These are phyloP conservation scores for Metroxylon sagu DNA, from an alignment of 176 grass and related monocot genomes.

Conservation along the genomic window DNA sequence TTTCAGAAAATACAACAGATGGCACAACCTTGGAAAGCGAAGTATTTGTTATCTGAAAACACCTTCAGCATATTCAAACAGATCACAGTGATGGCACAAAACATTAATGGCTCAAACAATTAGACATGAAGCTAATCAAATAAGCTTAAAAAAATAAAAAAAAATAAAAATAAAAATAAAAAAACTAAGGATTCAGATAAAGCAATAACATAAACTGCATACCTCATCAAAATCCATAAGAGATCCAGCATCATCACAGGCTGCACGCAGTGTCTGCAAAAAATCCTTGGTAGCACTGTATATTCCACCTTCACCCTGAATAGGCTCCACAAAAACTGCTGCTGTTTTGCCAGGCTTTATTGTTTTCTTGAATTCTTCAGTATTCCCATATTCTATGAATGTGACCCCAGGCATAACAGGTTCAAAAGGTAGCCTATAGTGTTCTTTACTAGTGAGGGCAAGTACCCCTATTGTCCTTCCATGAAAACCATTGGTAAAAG, in stretches of 20 bases:
- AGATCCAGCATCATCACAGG: conserved; percentile 57
- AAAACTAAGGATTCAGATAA: too few species aligned
- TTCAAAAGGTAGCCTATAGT: conserved; percentile 60
- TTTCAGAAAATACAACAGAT: too few species aligned
- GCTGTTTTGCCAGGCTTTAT: conserved; percentile 52
- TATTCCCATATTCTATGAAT: conserved; percentile 59
- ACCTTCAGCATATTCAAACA: too few species aligned
- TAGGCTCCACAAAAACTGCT: conserved; percentile 77
- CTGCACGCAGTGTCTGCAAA: conserved; percentile 45
- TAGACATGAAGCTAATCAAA: too few species aligned
- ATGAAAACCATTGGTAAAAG: conserved; percentile 78
- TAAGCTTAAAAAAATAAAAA: too few species aligned
- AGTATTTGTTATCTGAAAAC: too few species aligned
- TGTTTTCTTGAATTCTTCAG: conserved; percentile 36
- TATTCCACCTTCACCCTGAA: conserved; percentile 88
- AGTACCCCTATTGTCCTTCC: conserved; percentile 75
- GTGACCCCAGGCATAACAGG: conserved; percentile 66
- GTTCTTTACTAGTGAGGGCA: conserved; percentile 71
- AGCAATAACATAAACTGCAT: not conserved
- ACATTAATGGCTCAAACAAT: too few species aligned
- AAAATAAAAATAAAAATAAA: too few species aligned
- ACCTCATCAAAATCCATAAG: conserved; percentile 95
- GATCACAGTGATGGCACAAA: too few species aligned
- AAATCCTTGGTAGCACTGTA: conserved; percentile 72
- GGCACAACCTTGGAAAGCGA: too few species aligned